A percentile compares a stretch with the other conserved stretches of the same genome.
Conservation (phyloP, 495 filamentous ascomycete genomes). For the Daldinia loculata region DNA sequence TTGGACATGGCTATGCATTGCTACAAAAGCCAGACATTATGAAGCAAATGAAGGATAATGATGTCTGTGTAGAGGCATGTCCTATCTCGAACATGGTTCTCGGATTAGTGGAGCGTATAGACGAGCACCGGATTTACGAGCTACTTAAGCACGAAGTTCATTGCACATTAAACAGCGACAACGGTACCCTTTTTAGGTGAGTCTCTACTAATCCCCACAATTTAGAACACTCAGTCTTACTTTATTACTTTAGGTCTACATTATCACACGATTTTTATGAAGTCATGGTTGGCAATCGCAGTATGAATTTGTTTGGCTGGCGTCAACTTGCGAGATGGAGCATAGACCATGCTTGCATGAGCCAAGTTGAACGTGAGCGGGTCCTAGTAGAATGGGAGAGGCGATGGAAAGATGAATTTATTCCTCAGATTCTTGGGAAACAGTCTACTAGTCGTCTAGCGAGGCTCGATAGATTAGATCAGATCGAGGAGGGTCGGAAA, state of each 20-base stretch:
- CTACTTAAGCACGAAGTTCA: constrained; percentile 62
- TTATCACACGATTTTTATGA: constrained; percentile 67
- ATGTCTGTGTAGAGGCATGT: constrained; percentile 87
- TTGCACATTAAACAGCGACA: constrained; percentile 64
- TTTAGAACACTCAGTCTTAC: not conserved
- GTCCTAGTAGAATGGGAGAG: constrained; percentile 53
- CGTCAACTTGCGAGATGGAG: constrained; percentile 65
- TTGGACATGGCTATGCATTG: constrained; percentile 92
- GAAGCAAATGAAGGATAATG: constrained; percentile 79
- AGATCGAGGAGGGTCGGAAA: constrained; percentile 13
- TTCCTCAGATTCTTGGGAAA: constrained; percentile 30
- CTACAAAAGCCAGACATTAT: constrained; percentile 87
- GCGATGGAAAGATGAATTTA: constrained; percentile 55
- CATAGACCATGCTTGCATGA: constrained; percentile 61
- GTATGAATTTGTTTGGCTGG: constrained; percentile 62
- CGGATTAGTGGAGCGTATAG: constrained; percentile 57
- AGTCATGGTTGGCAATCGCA: constrained; percentile 59
- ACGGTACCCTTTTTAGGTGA: constrained; percentile 63
- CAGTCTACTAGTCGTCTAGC: not conserved
- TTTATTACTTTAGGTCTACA: constrained; percentile 53
- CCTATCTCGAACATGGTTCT: constrained; percentile 88
- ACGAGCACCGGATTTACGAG: constrained; percentile 59
- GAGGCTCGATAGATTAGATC: constrained; percentile 21
- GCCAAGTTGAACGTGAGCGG: constrained; percentile 42
- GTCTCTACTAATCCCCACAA: constrained; percentile 5